These are phyloP conservation scores for Colletotrichum nymphaeae DNA, from an alignment of 2,329 filamentous ascomycete species.

Conservation along the genomic window DNA sequence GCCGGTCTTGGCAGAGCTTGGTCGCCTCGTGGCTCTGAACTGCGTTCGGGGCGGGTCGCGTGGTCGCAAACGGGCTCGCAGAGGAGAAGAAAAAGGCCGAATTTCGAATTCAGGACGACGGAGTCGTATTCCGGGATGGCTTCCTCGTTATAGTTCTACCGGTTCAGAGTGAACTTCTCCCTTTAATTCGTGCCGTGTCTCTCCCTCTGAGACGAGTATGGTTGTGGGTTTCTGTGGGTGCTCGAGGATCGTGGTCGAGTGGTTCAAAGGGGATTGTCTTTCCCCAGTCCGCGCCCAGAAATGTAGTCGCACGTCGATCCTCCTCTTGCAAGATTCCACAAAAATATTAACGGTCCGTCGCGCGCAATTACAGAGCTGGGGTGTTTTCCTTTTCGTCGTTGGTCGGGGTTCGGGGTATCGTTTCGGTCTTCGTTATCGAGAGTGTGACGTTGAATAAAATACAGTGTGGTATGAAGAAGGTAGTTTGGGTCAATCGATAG, in stretches of 20 bases:
- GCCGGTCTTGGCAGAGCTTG: slow-evolving; percentile 32
- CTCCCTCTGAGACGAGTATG: not conserved
- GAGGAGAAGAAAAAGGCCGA: not conserved
- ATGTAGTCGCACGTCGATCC: slow-evolving; percentile 25
- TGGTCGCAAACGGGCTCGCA: not conserved
- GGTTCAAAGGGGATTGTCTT: not conserved
- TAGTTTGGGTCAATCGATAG: not conserved
- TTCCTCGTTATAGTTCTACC: not conserved
- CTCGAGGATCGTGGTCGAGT: not conserved
- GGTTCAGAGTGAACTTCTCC: not conserved
- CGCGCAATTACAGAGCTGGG: slow-evolving; percentile 5
- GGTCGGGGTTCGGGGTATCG: not conserved
- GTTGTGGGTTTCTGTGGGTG: not conserved
- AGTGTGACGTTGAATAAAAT: not conserved
- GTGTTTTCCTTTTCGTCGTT: not conserved
- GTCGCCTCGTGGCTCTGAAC: slow-evolving; percentile 18
- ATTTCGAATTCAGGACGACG: not conserved
- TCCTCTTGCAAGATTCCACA: slow-evolving; percentile 31
- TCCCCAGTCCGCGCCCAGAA: not conserved
- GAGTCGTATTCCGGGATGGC: not conserved
- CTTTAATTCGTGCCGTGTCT: not conserved
- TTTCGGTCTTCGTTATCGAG: not conserved
- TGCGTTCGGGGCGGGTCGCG: slow-evolving; percentile 4
- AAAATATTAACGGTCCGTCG: not conserved
- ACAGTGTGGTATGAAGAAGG: not conserved